Conservation (phyloP, 2,329 filamentous ascomycete species). For the Xylaria sp. region DNA sequence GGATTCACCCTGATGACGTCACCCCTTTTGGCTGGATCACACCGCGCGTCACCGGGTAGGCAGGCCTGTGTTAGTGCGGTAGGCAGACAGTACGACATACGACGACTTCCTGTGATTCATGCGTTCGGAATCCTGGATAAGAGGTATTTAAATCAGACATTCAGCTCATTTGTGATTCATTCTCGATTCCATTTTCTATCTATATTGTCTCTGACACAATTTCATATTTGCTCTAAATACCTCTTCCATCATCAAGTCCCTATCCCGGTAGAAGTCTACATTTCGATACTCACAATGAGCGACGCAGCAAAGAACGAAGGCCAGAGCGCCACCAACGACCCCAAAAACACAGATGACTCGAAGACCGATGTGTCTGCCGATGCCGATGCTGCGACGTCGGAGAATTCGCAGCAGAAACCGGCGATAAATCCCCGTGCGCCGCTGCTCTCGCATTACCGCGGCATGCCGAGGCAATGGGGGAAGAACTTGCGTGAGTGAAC, state of each 20-base stretch:
- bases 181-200: too few species aligned
- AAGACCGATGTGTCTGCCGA: not conserved
- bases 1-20: too few species aligned
- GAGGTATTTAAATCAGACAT: too few species aligned
- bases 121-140: too few species aligned
- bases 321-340: conserved; percentile 3
- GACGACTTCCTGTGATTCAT: too few species aligned
- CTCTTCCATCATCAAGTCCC: not conserved
- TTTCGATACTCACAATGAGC: conserved; percentile 2
- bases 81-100: too few species aligned
- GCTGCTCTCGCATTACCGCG: conserved; percentile 22
- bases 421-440: conserved; percentile 17
- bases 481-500: conserved; percentile 24
- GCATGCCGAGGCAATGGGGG: conserved; percentile 30
- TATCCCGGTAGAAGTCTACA: not conserved
- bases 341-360: too few species aligned
- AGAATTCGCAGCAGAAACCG: conserved; percentile 4
- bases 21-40: too few species aligned
- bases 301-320: not conserved
- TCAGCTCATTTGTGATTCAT: too few species aligned
- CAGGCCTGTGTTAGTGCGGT: too few species aligned
- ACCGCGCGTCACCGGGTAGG: too few species aligned
- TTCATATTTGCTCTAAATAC: not conserved
- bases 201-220: too few species aligned
- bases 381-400: not conserved